Base-by-base conservation (phyloP, 2,329 filamentous ascomycete genomes). In the Claviceps purpurea region DNA sequence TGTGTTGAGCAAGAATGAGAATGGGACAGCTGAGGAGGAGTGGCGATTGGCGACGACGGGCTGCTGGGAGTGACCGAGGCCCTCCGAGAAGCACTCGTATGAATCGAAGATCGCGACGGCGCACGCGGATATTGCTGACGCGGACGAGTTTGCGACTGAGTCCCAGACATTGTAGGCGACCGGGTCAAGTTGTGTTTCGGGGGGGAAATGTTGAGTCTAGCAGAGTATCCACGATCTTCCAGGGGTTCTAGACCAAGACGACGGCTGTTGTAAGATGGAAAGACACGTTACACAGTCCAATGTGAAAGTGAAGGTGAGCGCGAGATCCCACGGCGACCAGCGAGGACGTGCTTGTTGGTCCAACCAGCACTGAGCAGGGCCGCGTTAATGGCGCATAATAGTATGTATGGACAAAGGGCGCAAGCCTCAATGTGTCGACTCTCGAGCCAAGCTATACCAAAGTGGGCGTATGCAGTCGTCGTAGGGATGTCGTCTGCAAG, bases 91-190 rank as follows among this genome's bases (percentile, higher is more conserved):
- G 70, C 68, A 54, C 64, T 68, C 20, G 67, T 72, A 55, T 68
- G 68, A 49, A 62, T 71, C 53, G 72, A 76, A 20, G 73, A 70
- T 54, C 72, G 69, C 14, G 74, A 78, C 37, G 70, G 63, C 10
- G 69, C 68, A 53, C 73, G 73, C 55, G 68, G 64, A 55, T 69
- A 62, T 50, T 62, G 59, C 53, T 34, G 10, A 34, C 58, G 60
- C 24, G 62, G 60, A n/a, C 60, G 56, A 39, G 55, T 34, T 34
- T 62, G 61, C 13, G 53, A 42, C 18, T 59, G 55, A 39, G 61
- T 50, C 18, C 55, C 50, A 14, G 69, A 67, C 67, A 70, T 70
- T 26, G 47, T 40, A 22, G 44, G 5, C 56, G 8, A 14, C 24
- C n/a, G 18, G 44, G 14, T 30, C 7, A 46, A 34, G 26, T 30